Evolutionary conservation across 495 filamentous ascomycete species (phyloP), one percentile per base, ranked within the genome.

Genomic region (Aspergillus indologenus): DNA sequence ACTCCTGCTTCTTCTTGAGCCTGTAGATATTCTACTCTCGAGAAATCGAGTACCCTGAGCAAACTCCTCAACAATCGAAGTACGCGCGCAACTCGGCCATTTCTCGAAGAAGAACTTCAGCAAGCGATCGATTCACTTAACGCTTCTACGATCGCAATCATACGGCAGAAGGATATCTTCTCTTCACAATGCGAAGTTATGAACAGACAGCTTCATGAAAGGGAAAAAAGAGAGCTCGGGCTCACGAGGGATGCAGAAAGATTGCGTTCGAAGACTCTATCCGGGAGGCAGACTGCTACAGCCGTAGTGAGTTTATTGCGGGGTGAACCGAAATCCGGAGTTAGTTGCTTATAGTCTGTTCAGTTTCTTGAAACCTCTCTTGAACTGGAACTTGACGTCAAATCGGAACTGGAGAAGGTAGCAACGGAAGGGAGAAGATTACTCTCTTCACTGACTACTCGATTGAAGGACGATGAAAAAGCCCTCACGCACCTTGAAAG

Each of bases 381-480:
- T 34, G 67, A 73, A 52, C 58, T 79, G 18, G 71, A 74, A 56
- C 44, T 51, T 17, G 59, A 55, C 47, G 63, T 77, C 51, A 71
- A 53, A 46, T 61, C 56, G 50, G 70, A 70, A 44, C 65, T 64
- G 22, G 75, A 80, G 20, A 68, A 67, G 49, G 61, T 63, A 20
- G 62, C 67, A 0, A 56, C 57, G 40, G 72, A 75, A 45, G 72
- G 69, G 24, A 75, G 72, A 55, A 67, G 65, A 22, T 69, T 77
- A 42, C 68, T 78, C 14, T 65, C 74, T 3, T 60, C 60, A 2
- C 49, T 78, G 54, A 68, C 73, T 24, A 56, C 67, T 7, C 69
- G 65, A 53, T 51, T 80, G 15, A 77, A 73, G 61, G 68, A 72
- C 12, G 75, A 80, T 26, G 77, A 80, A 57, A 70, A 63, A 54